Evolutionary conservation across 2,329 filamentous ascomycete species (phyloP), one percentile per base, ranked within the genome.

Genomic region (Penicillium sp.): DNA sequence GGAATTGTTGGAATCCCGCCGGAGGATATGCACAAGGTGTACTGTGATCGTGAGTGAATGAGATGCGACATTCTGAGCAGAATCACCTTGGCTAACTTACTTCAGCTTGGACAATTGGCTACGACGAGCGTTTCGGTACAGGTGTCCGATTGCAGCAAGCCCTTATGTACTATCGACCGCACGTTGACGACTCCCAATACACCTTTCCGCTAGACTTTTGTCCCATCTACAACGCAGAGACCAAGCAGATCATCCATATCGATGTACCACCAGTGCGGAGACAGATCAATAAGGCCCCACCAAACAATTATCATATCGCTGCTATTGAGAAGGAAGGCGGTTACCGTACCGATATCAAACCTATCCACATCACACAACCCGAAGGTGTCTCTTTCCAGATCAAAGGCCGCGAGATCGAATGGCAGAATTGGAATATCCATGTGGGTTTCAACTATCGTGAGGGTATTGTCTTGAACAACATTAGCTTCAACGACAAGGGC

Each of bases 361-460:
- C 90, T 1, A 88, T 95, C 69, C 85, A 92, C 70, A 91, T 95
- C 65, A 90, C 88, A 1, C 90, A 95, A 66, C 90, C 90, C 0
- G 89, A 95, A 63, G 92, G 92, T 15, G 90, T 95, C 0, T 94
- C 89, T 0, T 96, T 96, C 77, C 84, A 80, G 18, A 77, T 95
- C 60, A 81, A 86, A 2, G 89, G 89, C 1, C 78, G 90, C 10
- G 83, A 83, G 42, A 81, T 96, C 46, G 84, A 85, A 59, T 96
- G 92, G 92, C 91, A 95, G 72, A 95, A 95, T 68, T 96, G 90
- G 88, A 93, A 84, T 64, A 84, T 96, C 59, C 92, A 96, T 70
- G 84, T 96, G 53, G 92, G 92, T 23, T 96, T 96, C 82, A 96
- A 95, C 79, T 94, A 96, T 76, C 84, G 89, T 24, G 92, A 96